phyloP scores from a whole-genome alignment of 2,329 filamentous ascomycete species.

The Ascosphaera apis region DNA sequence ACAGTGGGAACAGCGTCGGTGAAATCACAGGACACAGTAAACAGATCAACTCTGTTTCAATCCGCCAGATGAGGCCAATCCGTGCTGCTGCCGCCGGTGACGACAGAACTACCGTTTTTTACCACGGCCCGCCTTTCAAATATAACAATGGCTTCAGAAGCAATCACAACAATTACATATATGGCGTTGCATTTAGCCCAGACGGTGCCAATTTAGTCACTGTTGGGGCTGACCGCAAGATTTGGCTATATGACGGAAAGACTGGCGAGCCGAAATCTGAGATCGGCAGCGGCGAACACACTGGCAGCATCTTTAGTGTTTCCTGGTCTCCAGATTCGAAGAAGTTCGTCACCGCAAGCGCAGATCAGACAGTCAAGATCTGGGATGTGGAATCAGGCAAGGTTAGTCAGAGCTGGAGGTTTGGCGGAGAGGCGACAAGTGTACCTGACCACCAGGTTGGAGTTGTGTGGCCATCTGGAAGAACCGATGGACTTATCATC shows the following conservation, averaged over 20 bases:
- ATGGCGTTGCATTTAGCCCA: constrained; percentile 70
- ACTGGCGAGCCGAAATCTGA: constrained; percentile 61
- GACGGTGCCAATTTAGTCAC: constrained; percentile 65
- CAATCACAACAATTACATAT: constrained; percentile 72
- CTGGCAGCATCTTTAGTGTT: constrained; percentile 76
- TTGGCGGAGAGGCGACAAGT: constrained; percentile 51
- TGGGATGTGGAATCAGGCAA: constrained; percentile 75
- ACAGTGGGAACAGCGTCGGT: constrained; percentile 88
- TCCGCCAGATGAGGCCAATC: constrained; percentile 74
- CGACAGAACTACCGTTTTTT: constrained; percentile 73
- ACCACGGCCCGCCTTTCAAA: constrained; percentile 87
- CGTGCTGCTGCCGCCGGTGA: constrained; percentile 79
- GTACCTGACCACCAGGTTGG: constrained; percentile 79
- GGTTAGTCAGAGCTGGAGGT: constrained; percentile 57
- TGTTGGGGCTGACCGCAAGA: constrained; percentile 75
- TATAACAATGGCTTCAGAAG: constrained; percentile 64
- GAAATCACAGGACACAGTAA: constrained; percentile 84
- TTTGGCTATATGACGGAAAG: constrained; percentile 92
- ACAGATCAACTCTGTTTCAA: constrained; percentile 71
- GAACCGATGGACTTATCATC: constrained; percentile 70
- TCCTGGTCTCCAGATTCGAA: constrained; percentile 77
- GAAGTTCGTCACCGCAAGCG: constrained; percentile 71
- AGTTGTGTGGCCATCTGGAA: constrained; percentile 66
- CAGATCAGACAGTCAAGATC: constrained; percentile 80
- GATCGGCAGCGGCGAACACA: constrained; percentile 54